phyloP scores from a whole-genome alignment of 2,329 filamentous ascomycete genomes.

The Hypoxylon sp. region DNA sequence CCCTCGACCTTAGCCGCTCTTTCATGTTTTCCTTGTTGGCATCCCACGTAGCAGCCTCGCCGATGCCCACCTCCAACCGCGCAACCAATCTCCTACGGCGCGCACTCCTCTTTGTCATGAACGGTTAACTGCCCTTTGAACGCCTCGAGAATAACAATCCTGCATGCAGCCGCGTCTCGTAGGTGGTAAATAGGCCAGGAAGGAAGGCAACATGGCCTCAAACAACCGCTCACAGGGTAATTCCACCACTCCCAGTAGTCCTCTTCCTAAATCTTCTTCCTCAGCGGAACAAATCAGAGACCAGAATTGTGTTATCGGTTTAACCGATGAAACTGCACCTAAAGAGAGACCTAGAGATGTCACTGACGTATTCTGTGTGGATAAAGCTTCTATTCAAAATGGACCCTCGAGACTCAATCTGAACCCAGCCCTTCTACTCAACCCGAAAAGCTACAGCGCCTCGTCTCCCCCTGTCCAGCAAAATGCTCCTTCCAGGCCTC shows the following conservation, averaged over 20 bases:
- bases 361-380: conserved; percentile 41
- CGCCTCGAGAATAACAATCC: conserved; percentile 25
- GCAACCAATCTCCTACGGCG: conserved; percentile 16
- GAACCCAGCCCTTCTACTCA: conserved; percentile 58
- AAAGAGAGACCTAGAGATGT: conserved; percentile 35
- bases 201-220: conserved; percentile 51
- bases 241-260: conserved; percentile 21
- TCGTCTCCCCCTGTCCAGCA: conserved; percentile 38
- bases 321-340: conserved; percentile 20
- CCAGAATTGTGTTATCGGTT: conserved; percentile 4
- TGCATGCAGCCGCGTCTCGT: conserved; percentile 38
- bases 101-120: conserved; percentile 41
- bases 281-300: conserved; percentile 18
- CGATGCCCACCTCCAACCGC: conserved; percentile 27
- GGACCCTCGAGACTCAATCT: conserved; percentile 51
- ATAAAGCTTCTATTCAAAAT: conserved; percentile 48
- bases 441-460: conserved; percentile 54
- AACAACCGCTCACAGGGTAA: conserved; percentile 53
- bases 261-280: conserved; percentile 5
- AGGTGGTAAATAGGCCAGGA: conserved; percentile 20
- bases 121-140: conserved; percentile 9
- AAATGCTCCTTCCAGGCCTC: conserved; percentile 43
- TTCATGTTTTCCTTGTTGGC: conserved; percentile 14
- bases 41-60: conserved; percentile 25
- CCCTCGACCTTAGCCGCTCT: neutral